Conservation (phyloP, 2,329 filamentous ascomycete genomes). For the Claviceps sp. region DNA sequence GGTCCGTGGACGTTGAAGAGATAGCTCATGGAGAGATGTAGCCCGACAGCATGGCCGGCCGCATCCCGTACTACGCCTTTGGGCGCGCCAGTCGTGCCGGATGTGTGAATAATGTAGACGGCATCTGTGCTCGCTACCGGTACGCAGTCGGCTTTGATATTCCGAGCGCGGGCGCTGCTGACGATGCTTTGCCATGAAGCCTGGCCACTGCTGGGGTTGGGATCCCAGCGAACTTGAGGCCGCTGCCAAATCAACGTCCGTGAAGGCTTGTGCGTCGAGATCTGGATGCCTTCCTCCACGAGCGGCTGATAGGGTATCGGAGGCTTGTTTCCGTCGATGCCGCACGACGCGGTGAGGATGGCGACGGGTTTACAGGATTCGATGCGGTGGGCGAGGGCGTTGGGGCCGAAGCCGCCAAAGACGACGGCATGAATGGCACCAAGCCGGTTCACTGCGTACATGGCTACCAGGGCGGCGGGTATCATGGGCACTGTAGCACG, state of each 20-base stretch:
- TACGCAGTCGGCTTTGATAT: slow-evolving; percentile 59
- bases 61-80: slow-evolving; percentile 77
- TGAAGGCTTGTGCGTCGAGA: slow-evolving; percentile 56
- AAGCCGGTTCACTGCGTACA: slow-evolving; percentile 66
- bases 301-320: slow-evolving; percentile 66
- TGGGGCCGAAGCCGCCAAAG: slow-evolving; percentile 80
- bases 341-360: slow-evolving; percentile 81
- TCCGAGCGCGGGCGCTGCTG: slow-evolving; percentile 53
- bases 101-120: slow-evolving; percentile 87
- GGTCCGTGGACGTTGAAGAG: slow-evolving; percentile 73
- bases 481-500: slow-evolving; percentile 73
- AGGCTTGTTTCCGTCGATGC: slow-evolving; percentile 75
- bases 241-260: slow-evolving; percentile 76
- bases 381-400: slow-evolving; percentile 75
- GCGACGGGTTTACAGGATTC: slow-evolving; percentile 64
- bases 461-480: slow-evolving; percentile 73
- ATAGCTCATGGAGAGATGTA: slow-evolving; percentile 71
- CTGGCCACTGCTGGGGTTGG: slow-evolving; percentile 53
- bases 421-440: slow-evolving; percentile 86
- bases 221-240: slow-evolving; percentile 61
- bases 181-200: slow-evolving; percentile 69
- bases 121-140: slow-evolving; percentile 65
- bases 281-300: slow-evolving; percentile 57
- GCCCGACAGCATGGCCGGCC: slow-evolving; percentile 74
- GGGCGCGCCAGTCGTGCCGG: slow-evolving; percentile 66